phyloP scores from a whole-genome alignment of 352 stramenopile genomes.

The Pythium inflatum region DNA sequence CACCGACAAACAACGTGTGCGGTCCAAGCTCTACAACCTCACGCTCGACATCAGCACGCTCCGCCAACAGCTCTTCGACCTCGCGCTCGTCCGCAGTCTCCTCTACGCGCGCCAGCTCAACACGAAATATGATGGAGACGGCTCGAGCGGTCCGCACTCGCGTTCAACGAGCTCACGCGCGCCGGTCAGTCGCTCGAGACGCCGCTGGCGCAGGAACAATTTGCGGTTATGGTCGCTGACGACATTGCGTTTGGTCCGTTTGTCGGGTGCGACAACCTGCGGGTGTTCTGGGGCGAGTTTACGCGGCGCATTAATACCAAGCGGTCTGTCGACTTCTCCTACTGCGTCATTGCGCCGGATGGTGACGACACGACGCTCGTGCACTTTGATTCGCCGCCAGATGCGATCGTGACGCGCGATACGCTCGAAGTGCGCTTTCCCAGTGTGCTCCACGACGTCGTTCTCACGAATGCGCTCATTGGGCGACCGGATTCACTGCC shows the following conservation, averaged over 20 bases:
- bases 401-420: too few relatives aligned
- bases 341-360: too few relatives aligned
- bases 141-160: not conserved
- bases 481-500: too few relatives aligned
- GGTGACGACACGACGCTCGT: too few relatives aligned
- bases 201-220: not conserved
- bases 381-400: too few relatives aligned
- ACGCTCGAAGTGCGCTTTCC: too few relatives aligned
- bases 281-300: too few relatives aligned
- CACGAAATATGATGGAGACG: not conserved
- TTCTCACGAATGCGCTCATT: too few relatives aligned
- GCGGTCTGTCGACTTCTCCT: too few relatives aligned
- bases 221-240: not conserved
- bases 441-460: too few relatives aligned
- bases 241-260: slow-evolving; percentile 3
- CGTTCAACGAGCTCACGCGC: not conserved
- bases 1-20: not conserved
- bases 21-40: slow-evolving; percentile 14
- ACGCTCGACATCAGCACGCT: slow-evolving; percentile 11
- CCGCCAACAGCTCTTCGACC: not conserved
- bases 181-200: not conserved
- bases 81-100: not conserved
- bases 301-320: too few relatives aligned
- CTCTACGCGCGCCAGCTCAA: slow-evolving; percentile 4
- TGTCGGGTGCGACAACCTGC: not conserved